Evolutionary conservation across 169 alveolate genomes (phyloP).

Genomic region (Eimeria mitis): DNA sequence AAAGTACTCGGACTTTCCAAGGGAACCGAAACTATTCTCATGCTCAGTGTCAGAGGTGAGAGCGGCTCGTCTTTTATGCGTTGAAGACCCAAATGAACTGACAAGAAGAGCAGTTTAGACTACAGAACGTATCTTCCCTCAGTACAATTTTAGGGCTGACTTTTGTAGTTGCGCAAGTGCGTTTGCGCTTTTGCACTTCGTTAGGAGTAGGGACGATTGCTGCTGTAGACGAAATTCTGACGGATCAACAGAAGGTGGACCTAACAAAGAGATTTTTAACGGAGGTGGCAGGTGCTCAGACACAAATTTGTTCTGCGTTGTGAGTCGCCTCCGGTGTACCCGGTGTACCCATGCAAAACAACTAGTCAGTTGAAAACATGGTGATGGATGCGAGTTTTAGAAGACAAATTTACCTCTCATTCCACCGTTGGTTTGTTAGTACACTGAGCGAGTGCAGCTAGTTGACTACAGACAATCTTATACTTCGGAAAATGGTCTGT

Average conservation of each 20-base stretch:
- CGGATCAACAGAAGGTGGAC: conserved; percentile 46
- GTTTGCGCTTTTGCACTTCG: background rate
- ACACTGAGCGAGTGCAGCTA: background rate
- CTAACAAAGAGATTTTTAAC: conserved; percentile 14
- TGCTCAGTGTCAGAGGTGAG: conserved; percentile 70
- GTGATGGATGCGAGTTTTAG: background rate
- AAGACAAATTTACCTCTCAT: background rate
- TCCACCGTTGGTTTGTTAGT: background rate
- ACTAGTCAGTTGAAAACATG: background rate
- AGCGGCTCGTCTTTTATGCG: background rate
- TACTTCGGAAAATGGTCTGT: background rate
- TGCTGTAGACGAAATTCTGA: conserved; percentile 45
- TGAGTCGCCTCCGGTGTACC: background rate
- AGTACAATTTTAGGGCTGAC: background rate
- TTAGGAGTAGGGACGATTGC: conserved; percentile 67
- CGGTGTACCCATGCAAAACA: background rate
- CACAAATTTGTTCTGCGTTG: conserved; percentile 32
- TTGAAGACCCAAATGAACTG: background rate
- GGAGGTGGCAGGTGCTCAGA: conserved; percentile 58
- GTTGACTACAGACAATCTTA: background rate
- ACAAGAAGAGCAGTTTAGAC: background rate
- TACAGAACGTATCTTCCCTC: background rate
- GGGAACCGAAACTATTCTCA: conserved; percentile 29
- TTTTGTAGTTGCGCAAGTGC: background rate
- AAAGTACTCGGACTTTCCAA: conserved; percentile 11